phyloP scores from a whole-genome alignment of 768 basidiomycete species.

The Panaeolus papilionaceus region DNA sequence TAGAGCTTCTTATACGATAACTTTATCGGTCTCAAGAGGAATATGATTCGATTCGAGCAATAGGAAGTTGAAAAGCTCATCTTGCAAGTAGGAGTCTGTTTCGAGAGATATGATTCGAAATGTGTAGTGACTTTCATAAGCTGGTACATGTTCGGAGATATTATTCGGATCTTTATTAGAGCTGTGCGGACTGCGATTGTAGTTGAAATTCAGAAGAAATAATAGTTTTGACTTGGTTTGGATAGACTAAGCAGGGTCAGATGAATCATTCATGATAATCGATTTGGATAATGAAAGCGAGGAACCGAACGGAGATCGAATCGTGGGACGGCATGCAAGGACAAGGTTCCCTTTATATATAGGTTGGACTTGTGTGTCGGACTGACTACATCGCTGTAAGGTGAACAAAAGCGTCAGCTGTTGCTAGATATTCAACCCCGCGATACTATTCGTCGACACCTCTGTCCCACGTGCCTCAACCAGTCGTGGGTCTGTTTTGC shows the following conservation, averaged over 20 bases:
- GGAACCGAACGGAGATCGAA: constrained; percentile 11
- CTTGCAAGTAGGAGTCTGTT: neutral
- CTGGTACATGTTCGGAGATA: constrained; percentile 11
- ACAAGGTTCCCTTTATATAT: constrained; percentile 14
- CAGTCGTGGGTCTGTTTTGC: constrained; percentile 12
- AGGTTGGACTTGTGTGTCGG: constrained; percentile 10
- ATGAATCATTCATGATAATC: constrained; percentile 12
- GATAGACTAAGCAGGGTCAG: constrained; percentile 9
- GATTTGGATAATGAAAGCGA: constrained; percentile 15
- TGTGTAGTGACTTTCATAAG: neutral
- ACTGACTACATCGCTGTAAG: constrained; percentile 5
- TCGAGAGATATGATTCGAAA: constrained; percentile 14
- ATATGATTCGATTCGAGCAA: constrained; percentile 11
- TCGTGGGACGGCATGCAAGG: constrained; percentile 14
- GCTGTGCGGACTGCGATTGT: neutral
- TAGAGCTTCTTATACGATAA: constrained; percentile 8
- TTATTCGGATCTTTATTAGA: constrained; percentile 8
- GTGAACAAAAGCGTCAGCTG: constrained; percentile 12
- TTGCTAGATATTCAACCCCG: constrained; percentile 8
- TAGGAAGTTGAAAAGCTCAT: constrained; percentile 6
- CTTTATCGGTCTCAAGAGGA: neutral
- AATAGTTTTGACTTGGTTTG: constrained; percentile 8
- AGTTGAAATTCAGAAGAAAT: neutral
- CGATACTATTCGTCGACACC: constrained; percentile 7
- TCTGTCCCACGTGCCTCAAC: constrained; percentile 7